Evolutionary conservation across 176 grass and related monocot species (phyloP), one percentile per base, ranked within the genome.

Genomic region (Carex myosuroides): DNA sequence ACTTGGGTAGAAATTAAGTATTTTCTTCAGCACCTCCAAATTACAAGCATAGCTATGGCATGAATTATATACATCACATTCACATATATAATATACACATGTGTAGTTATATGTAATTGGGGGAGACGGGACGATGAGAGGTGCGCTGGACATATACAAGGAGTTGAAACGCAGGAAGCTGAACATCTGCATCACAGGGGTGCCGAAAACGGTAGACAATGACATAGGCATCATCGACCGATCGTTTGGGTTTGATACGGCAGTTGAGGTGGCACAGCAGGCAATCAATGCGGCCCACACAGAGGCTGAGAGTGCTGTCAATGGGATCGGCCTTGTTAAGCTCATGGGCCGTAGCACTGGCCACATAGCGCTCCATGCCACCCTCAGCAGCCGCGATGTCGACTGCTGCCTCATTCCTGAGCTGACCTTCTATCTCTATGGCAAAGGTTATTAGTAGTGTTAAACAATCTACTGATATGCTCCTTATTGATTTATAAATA

Each of bases 171-270:
- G 80, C 42, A 89, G 96, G 17, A 89, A 89, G 70, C 14, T 98
- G 83, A 90, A 89, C 61, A 91, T 93, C 39, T 89, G 89, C n/a
- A 83, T 98, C 3, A 88, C 89, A 4, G 96, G 95, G 33, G 91
- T 98, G 60, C 93, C 93, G 0, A 98, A 98, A 83, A 95, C 96
- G 0, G 96, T 95, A 41, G 96, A 95, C 86, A 98, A 98, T 65
- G 96, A 95, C 83, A 93, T 98, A n/a, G 93, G 93, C 80, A 98
- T 98, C 91, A 98, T 98, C 56, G 96, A 95, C 87, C 91, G 80
- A 83, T 93, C 96, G 0, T 95, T 98, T 32, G 96, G 96, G 58
- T 98, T 98, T 64, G 92, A 98, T 60, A 98, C 96, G 3, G 93
- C 93, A 0, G 91, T 98, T 64, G 92, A 95, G 80, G 87, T 98